Conservation (phyloP, 2,329 filamentous ascomycete species). For the Ceratocystis harringtonii region DNA sequence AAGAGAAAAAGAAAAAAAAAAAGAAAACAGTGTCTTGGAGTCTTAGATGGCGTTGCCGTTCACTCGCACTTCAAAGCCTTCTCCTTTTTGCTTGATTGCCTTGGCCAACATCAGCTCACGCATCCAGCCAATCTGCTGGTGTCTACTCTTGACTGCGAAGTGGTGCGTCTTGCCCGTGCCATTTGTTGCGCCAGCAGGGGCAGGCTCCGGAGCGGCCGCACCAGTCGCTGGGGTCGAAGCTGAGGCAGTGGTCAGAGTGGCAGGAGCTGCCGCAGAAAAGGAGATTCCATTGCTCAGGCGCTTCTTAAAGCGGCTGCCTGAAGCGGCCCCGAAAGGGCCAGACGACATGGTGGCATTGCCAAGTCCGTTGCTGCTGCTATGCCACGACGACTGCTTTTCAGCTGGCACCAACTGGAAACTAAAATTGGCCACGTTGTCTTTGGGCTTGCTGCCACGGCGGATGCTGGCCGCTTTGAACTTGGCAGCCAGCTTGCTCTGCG, state of each 20-base stretch:
- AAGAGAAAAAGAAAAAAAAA: slow-evolving; percentile 9
- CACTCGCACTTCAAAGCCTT: slow-evolving; percentile 68
- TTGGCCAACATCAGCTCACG: slow-evolving; percentile 83
- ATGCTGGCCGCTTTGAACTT: slow-evolving; percentile 71
- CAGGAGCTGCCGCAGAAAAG: slow-evolving; percentile 20
- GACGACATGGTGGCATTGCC: slow-evolving; percentile 13
- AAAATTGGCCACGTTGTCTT: slow-evolving; percentile 51
- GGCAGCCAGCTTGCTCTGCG: slow-evolving; percentile 66
- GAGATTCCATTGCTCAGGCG: slow-evolving; percentile 6
- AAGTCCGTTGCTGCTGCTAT: slow-evolving; percentile 24
- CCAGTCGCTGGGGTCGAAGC: slow-evolving; percentile 26
- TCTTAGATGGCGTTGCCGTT: slow-evolving; percentile 60
- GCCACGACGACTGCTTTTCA: slow-evolving; percentile 31
- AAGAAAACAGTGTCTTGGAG: slow-evolving; percentile 9
- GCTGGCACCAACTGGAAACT: slow-evolving; percentile 74
- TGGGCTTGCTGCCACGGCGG: slow-evolving; percentile 34
- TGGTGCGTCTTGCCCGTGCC: slow-evolving; percentile 74
- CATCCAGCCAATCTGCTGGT: slow-evolving; percentile 97
- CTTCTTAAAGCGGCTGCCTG: slow-evolving; percentile 13
- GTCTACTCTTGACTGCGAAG: slow-evolving; percentile 73
- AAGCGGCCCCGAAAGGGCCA: slow-evolving; percentile 1
- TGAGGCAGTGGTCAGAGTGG: slow-evolving; percentile 28
- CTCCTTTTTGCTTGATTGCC: slow-evolving; percentile 67
- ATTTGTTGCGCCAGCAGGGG: slow-evolving; percentile 34
- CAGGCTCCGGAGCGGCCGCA: slow-evolving; percentile 19